phyloP scores from a whole-genome alignment of 495 filamentous ascomycete species.

The Neurospora sublineolata region DNA sequence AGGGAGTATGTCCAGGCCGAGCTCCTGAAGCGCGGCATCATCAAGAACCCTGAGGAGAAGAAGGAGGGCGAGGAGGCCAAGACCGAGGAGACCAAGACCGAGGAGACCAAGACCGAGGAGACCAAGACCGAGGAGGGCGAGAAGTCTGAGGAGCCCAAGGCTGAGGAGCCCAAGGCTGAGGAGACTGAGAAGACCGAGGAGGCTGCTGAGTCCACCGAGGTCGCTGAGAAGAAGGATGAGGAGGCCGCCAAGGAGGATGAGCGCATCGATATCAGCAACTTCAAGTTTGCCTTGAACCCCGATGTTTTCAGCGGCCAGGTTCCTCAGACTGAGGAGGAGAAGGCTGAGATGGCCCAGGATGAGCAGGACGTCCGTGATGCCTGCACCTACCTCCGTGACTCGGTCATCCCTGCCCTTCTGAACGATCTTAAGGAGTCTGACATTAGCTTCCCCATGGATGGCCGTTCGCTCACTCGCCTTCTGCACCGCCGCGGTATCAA shows the following conservation, averaged over 20 bases:
- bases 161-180: conserved; percentile 18
- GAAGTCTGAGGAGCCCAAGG: conserved; percentile 18
- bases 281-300: conserved; percentile 82
- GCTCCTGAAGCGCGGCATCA: conserved; percentile 45
- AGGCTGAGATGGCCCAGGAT: conserved; percentile 70
- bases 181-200: conserved; percentile 15
- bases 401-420: conserved; percentile 59
- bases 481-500: conserved; percentile 98
- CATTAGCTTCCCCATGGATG: conserved; percentile 96
- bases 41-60: conserved; percentile 18
- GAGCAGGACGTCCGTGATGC: conserved; percentile 80
- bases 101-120: conserved; percentile 18
- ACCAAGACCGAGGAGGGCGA: conserved; percentile 9
- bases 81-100: conserved; percentile 16
- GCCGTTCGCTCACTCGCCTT: conserved; percentile 72
- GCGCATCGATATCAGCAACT: conserved; percentile 71
- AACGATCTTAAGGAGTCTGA: conserved; percentile 84
- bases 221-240: conserved; percentile 21
- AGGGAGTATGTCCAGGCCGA: conserved; percentile 72
- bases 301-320: conserved; percentile 89
- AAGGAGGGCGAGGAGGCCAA: conserved; percentile 14
- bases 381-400: conserved; percentile 63
- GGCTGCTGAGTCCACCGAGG: conserved; percentile 8
- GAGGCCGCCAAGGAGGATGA: conserved; percentile 29
- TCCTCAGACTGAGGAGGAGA: conserved; percentile 83